Base-by-base conservation (phyloP, 768 basidiomycete genomes). In the Leccinum sublutescens region DNA sequence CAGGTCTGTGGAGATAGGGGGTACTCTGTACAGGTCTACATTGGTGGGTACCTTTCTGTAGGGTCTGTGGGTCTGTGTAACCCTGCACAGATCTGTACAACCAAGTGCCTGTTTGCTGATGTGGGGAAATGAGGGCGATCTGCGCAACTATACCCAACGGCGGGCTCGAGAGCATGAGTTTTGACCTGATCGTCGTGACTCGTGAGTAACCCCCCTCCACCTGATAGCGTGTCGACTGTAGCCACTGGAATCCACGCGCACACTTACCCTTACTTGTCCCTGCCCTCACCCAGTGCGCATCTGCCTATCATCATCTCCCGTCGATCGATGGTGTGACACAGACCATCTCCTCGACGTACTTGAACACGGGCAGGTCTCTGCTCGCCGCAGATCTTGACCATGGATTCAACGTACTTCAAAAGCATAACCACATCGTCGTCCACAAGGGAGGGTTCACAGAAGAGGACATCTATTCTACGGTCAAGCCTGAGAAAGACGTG, bases 231-330 rank as follows among this genome's bases (percentile, higher is more conserved):
- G 36, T 25, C 23, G 9, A 14, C 27, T 31, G 31, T 31, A 14
- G 19, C 31, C 31, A 31, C 31, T 31, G 31, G 31, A 10, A 19
- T 38, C 12, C 33, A 34, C 33, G 33, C 33, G 11, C 7, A 9
- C 1, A 23, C 59, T 17, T 27, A 19, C 21, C 33, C 27, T 27
- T 27, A 27, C 27, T 27, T 27, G 27, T 27, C 27, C 27, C 27
- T 34, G 33, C 33, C 33, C 33, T 34, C 33, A 6, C 6, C 6
- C 60, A 91, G 89, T 91, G 88, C 64, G 76, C 80, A 8, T 73
- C 76, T 29, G 76, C 87, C 1, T 89, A 87, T 65, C 87, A 89
- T 61, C 87, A 89, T 67, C 77, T 89, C 56, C 54, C 71, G 6
- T 79, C 79, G 29, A 78, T 84, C 62, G 71, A 75, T 8, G 70